Evolutionary conservation across 164 flowering plant species (phyloP), one percentile per base, ranked within the genome.

Genomic region (Vitis amurensis): DNA sequence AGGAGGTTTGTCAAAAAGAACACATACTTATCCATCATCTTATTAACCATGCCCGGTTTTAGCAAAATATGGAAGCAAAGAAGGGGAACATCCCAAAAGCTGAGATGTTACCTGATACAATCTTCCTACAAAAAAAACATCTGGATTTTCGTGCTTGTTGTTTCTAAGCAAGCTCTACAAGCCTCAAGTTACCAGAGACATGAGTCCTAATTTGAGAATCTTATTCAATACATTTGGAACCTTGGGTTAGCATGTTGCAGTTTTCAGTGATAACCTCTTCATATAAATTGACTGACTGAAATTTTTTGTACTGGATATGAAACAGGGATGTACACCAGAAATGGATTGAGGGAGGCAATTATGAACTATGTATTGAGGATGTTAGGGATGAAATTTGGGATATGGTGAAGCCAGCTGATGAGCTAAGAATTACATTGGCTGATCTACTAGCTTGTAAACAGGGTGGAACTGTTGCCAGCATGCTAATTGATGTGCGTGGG

Each of bases 321-420:
- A 69, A 76, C 89, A 94, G 99, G 78, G 97, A 94, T 77, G 99
- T 94, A 47, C 99, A 94, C 71, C 95, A 90, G 75, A 94, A 94
- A 78, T 94, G 99, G 99, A 94, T 92, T 3, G 99, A 92, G 72
- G 99, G 97, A 44, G 97, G 99, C n/a, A 94, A 94, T 82, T 92
- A 94, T 68, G 97, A 94, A 72, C 72, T 94, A 55, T 92, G 97
- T 50, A 94, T 94, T 3, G 99, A 94, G 74, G 97, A 94, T 69
- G 97, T 92, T 30, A 85, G 97, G 75, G 97, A 94, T 77, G 99
- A 94, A 70, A 90, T 95, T 47, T 95, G 99, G 99, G 99, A 95
- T 74, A 95, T 95, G 99, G 99, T 95, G 62, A 95, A 93, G 82
- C 97, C 99, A 50, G 84, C 73, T 16, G 98, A 95, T 66, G 90